Evolutionary conservation across 73 alveolate genomes (phyloP), one percentile per base, ranked within the genome.

Genomic region (Paramecium caudatum): DNA sequence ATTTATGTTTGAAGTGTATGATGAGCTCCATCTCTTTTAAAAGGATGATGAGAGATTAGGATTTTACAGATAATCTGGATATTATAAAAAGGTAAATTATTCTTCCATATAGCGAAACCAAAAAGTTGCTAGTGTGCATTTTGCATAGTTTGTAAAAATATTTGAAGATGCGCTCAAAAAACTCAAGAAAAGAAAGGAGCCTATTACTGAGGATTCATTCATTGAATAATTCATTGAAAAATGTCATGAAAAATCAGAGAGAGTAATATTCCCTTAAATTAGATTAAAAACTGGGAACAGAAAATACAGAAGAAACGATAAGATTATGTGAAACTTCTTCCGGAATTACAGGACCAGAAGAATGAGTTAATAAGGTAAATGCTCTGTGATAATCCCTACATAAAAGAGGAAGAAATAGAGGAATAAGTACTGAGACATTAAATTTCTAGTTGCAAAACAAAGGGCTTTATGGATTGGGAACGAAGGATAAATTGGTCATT

Each of bases 41-140:
- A 74, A 74, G 12, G 88, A 74, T 74, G 68, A 74, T 10, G 88
- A 74, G 65, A 74, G 68, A 74, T n/a, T 15, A 1, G 88, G 68
- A 74, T 74, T 74, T 34, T 74, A 74, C 43, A 41, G 68, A 45
- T 25, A 45, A 39, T 74, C 88, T 8, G 88, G 88, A 9, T 74
- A 74, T 74, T 74, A 74, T 16, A 41, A 74, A 74, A 74, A 74
- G 21, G 88, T 74, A 74, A 37, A 4, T 45, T n/a, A 17, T 16
- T 21, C 19, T 23, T 74, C 4, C 43, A 39, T 48, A n/a, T 37
- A 74, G 88, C 36, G 68, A 41, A 74, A 74, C 43, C 43, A 74
- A 74, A 74, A 45, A 25, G 88, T 74, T 0, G 36, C 69, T 7
- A 27, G 55, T 12, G 65, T 74, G 10, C 88, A 74, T 74, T 74